A percentile compares a stretch with the other conserved stretches of the same genome.
Evolutionary conservation across 495 filamentous ascomycete species (phyloP).

Genomic region (Hypomontagnella monticulosa): DNA sequence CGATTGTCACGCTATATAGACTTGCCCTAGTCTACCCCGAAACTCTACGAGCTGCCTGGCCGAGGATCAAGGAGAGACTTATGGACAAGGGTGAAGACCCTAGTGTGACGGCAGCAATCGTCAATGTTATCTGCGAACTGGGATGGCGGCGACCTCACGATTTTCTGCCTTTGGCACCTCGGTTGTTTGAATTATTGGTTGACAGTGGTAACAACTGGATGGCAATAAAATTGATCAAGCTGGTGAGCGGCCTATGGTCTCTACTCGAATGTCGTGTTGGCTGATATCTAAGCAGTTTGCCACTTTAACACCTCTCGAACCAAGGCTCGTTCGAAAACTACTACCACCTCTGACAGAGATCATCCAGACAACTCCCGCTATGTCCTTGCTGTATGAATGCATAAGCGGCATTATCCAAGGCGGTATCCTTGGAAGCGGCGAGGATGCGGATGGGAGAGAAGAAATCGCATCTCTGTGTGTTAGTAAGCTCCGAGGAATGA

Average conservation of each 20-base stretch:
- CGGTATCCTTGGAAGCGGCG: slow-evolving; percentile 83
- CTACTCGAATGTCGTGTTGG: neutral
- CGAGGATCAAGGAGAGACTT: slow-evolving; percentile 91
- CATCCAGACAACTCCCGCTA: slow-evolving; percentile 92
- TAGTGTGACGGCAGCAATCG: slow-evolving; percentile 92
- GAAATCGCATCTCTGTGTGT: slow-evolving; percentile 96
- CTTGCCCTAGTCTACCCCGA: slow-evolving; percentile 94
- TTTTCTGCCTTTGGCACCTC: slow-evolving; percentile 89
- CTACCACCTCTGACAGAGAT: slow-evolving; percentile 92
- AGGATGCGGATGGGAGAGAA: slow-evolving; percentile 79
- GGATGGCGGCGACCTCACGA: slow-evolving; percentile 94
- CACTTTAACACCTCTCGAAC: slow-evolving; percentile 91
- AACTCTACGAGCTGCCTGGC: slow-evolving; percentile 90
- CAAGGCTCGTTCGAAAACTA: slow-evolving; percentile 89
- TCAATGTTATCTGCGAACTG: slow-evolving; percentile 96
- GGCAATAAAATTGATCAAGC: slow-evolving; percentile 98
- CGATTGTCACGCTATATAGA: slow-evolving; percentile 90
- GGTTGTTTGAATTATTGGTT: slow-evolving; percentile 92
- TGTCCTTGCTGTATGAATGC: slow-evolving; percentile 97
- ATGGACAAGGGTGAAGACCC: slow-evolving; percentile 91
- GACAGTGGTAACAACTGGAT: slow-evolving; percentile 98
- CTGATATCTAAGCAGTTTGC: slow-evolving; percentile 75
- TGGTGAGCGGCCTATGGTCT: slow-evolving; percentile 63
- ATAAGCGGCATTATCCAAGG: slow-evolving; percentile 98
- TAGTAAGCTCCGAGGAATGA: slow-evolving; percentile 90